These are phyloP conservation scores for Arabidopsis lyrata DNA, from an alignment of 441 rosid species.

Conservation along the genomic window DNA sequence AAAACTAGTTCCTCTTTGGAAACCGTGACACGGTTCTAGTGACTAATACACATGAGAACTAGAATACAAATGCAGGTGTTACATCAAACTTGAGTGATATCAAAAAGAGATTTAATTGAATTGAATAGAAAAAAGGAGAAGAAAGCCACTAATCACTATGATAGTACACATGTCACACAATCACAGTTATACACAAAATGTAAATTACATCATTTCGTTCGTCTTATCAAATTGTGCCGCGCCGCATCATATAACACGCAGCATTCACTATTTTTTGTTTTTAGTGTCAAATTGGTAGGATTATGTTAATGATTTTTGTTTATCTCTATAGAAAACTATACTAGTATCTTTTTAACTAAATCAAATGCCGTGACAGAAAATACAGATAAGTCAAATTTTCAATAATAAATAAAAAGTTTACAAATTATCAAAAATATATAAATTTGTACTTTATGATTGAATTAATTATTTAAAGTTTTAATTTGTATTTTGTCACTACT, in stretches of 20 bases:
- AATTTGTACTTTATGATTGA: too few relatives aligned
- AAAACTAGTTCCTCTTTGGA: conserved; percentile 2
- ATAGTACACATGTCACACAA: conserved; percentile 31
- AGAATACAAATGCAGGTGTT: conserved; percentile 33
- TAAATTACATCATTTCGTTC: not conserved
- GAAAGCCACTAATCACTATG: conserved; percentile 4
- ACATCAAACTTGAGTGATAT: conserved; percentile 36
- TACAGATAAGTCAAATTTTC: too few relatives aligned
- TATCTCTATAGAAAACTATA: too few relatives aligned
- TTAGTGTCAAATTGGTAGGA: too few relatives aligned
- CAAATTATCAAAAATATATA: too few relatives aligned
- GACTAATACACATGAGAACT: not conserved
- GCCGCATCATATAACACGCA: conserved; percentile 3
- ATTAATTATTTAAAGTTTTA: not conserved
- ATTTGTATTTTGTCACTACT: too few relatives aligned
- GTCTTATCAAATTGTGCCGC: conserved; percentile 12
- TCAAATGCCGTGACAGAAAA: too few relatives aligned
- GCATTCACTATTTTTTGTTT: too few relatives aligned
- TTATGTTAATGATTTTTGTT: too few relatives aligned
- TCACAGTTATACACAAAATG: not conserved
- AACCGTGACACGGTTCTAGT: conserved; percentile 5
- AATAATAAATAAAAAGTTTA: too few relatives aligned
- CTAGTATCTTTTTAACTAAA: too few relatives aligned
- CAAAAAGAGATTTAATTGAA: conserved; percentile 3
- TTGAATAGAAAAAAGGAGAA: not conserved